phyloP scores from a whole-genome alignment of 108 stramenopile genomes.

The Poteriospumella lacustris region DNA sequence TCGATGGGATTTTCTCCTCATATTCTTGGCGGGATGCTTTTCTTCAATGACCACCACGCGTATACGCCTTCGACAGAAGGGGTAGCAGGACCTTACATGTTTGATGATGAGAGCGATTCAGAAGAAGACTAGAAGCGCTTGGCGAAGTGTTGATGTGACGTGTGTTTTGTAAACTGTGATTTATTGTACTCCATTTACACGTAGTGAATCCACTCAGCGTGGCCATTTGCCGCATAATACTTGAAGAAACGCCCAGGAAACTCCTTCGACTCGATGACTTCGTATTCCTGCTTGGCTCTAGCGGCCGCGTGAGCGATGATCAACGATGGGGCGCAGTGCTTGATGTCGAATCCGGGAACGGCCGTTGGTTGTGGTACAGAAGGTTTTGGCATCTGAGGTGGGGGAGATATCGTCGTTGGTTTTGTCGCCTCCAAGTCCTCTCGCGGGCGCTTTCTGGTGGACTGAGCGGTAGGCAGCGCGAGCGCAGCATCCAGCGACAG shows the following conservation, averaged over 20 bases:
- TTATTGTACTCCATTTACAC: too few species aligned
- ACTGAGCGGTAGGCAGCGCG: not conserved
- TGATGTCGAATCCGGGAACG: not conserved
- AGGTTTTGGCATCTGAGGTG: not conserved
- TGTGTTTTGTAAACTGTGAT: too few species aligned
- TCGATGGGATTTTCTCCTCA: too few species aligned
- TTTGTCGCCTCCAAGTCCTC: not conserved
- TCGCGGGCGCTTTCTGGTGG: not conserved
- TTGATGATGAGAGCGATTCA: too few species aligned
- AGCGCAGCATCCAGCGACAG: not conserved
- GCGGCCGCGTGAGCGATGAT: not conserved
- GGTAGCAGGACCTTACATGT: too few species aligned
- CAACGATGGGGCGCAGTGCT: not conserved
- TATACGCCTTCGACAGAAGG: too few species aligned
- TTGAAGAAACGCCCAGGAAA: not conserved
- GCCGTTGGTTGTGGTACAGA: not conserved
- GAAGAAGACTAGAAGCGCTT: too few species aligned
- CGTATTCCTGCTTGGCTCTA: not conserved
- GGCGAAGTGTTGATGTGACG: too few species aligned
- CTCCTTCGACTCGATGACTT: not conserved
- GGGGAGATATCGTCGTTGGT: not conserved
- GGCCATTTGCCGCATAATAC: not conserved
- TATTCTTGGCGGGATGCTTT: too few species aligned
- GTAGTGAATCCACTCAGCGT: constrained; percentile 9
- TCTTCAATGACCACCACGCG: too few species aligned